These are phyloP conservation scores for Ascochyta rabiei DNA, from an alignment of 2,329 filamentous ascomycete species.

Conservation along the genomic window DNA sequence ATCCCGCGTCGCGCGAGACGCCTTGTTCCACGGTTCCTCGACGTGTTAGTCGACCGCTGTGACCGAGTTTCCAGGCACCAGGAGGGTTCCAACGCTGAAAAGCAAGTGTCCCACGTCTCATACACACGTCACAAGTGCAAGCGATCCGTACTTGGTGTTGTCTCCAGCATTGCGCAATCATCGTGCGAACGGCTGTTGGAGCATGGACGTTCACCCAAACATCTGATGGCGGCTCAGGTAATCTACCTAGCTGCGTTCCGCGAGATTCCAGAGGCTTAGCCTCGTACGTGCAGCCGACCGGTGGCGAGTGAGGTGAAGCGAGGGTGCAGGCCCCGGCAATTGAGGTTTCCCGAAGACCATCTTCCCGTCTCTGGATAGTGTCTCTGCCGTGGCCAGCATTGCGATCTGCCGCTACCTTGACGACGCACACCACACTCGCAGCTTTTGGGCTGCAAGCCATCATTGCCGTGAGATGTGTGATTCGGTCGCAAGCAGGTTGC, in stretches of 20 bases:
- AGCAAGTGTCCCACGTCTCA: not conserved
- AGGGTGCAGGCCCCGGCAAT: conserved; percentile 14
- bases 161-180: conserved; percentile 32
- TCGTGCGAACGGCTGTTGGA: conserved; percentile 23
- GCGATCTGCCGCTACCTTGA: conserved; percentile 12
- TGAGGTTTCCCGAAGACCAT: conserved; percentile 7
- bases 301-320: conserved; percentile 23
- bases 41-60: conserved; percentile 4
- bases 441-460: conserved; percentile 4
- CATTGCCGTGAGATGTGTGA: conserved; percentile 2
- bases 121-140: conserved; percentile 3
- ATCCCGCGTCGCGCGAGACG: conserved; percentile 17
- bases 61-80: conserved; percentile 5
- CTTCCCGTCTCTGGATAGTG: conserved; percentile 7
- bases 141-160: not conserved
- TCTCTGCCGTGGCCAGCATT: conserved; percentile 3
- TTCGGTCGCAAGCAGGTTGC: conserved; percentile 7
- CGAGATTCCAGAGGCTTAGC: conserved; percentile 13
- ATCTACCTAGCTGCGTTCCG: conserved; percentile 11
- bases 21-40: conserved; percentile 13
- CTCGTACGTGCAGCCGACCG: conserved; percentile 25
- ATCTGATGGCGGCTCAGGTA: not conserved
- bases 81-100: not conserved
- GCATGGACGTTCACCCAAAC: conserved; percentile 9
- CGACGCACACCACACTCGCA: not conserved